A percentile compares a stretch with the other conserved stretches of the same genome.
Evolutionary conservation across 345 rosid genomes (phyloP).

Genomic region (Mangifera indica): DNA sequence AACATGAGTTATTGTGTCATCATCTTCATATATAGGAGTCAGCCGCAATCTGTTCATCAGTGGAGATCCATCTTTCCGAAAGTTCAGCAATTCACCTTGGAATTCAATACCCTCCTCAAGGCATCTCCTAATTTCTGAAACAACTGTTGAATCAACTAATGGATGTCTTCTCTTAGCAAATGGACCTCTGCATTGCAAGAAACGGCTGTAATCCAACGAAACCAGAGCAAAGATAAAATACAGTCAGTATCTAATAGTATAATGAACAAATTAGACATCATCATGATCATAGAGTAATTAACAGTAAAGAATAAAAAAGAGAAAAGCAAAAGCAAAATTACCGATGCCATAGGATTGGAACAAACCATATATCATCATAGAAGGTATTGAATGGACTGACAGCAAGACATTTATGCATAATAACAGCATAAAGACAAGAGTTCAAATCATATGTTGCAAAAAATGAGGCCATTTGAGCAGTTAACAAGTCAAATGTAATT

Average conservation of each 20-base stretch:
- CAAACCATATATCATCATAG: neutral
- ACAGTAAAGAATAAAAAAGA: neutral
- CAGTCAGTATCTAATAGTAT: constrained; percentile 14
- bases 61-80: constrained; percentile 83
- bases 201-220: constrained; percentile 54
- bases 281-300: constrained; percentile 5
- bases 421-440: neutral
- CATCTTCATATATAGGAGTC: constrained; percentile 86
- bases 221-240: constrained; percentile 22
- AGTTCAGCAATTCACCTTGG: constrained; percentile 83
- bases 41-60: constrained; percentile 71
- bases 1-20: constrained; percentile 67
- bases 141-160: constrained; percentile 66
- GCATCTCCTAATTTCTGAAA: constrained; percentile 78
- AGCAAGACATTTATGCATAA: neutral
- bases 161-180: constrained; percentile 94
- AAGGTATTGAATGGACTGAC: neutral
- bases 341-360: neutral
- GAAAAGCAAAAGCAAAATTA: neutral
- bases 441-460: neutral
- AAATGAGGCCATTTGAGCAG: too few relatives aligned
- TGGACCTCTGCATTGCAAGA: constrained; percentile 89
- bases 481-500: too few relatives aligned
- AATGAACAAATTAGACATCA: constrained; percentile 4
- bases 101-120: constrained; percentile 80